These are phyloP conservation scores for Pyrenophora tritici-repentis DNA, from an alignment of 2,329 filamentous ascomycete species.

Conservation along the genomic window DNA sequence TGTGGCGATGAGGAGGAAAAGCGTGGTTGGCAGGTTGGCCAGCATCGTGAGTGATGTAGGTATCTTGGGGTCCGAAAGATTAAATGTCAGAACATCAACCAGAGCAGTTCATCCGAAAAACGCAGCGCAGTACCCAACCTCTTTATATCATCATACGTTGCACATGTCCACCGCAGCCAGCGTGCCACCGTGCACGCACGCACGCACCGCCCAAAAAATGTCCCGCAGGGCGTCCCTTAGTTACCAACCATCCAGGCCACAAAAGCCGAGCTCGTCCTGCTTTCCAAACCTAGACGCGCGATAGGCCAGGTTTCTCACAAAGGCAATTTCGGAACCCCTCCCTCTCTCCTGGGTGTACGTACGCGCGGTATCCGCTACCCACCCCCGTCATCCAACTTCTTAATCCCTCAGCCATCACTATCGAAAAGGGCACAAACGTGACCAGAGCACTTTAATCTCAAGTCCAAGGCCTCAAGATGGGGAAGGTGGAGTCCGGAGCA, in stretches of 20 bases:
- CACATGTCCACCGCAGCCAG: background rate
- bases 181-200: too few relatives aligned
- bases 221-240: too few relatives aligned
- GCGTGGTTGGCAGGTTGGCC: conserved; percentile 9
- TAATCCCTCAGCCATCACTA: too few relatives aligned
- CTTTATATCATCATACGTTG: background rate
- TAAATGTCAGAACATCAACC: too few relatives aligned
- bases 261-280: too few relatives aligned
- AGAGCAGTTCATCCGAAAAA: too few relatives aligned
- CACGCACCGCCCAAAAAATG: too few relatives aligned
- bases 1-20: conserved; percentile 11
- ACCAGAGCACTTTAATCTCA: conserved; percentile 7
- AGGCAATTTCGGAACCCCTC: conserved; percentile 13
- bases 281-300: background rate
- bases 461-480: background rate
- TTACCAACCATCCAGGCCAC: too few relatives aligned
- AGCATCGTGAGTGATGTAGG: conserved; percentile 7
- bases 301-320: conserved; percentile 3
- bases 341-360: too few relatives aligned
- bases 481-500: too few relatives aligned
- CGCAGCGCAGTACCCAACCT: background rate
- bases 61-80: background rate
- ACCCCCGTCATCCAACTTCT: too few relatives aligned
- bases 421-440: too few relatives aligned
- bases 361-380: background rate